Percentiles rank a stretch among this genome's conserved stretches.
phyloP scores from a whole-genome alignment of 2,329 filamentous ascomycete genomes.

The Alternaria postmessia region DNA sequence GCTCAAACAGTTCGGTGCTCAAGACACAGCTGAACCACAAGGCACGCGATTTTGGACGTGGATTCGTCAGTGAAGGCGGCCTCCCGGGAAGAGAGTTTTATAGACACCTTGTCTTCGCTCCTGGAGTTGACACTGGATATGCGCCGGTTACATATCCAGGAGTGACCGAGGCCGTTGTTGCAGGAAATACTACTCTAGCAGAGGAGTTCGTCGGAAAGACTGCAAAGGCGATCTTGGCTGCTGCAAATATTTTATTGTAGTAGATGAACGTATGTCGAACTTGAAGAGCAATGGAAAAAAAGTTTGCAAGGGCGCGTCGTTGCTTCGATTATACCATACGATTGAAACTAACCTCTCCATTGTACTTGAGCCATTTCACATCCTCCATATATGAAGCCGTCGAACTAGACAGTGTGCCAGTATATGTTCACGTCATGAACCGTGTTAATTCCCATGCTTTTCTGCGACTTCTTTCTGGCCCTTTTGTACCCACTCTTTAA shows the following conservation, averaged over 20 bases:
- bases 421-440: neutral
- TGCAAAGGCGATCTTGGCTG: slow-evolving; percentile 36
- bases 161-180: slow-evolving; percentile 44
- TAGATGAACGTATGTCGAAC: neutral
- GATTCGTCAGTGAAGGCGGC: slow-evolving; percentile 56
- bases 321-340: neutral
- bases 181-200: slow-evolving; percentile 32
- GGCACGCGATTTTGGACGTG: slow-evolving; percentile 54
- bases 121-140: slow-evolving; percentile 52
- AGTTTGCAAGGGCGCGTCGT: neutral
- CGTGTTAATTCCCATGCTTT: slow-evolving; percentile 21
- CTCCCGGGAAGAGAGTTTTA: slow-evolving; percentile 55
- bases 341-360: neutral
- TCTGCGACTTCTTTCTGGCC: slow-evolving; percentile 29
- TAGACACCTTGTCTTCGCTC: slow-evolving; percentile 56
- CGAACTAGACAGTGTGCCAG: neutral
- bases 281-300: neutral
- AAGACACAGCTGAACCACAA: slow-evolving; percentile 51
- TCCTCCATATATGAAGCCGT: neutral
- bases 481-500: slow-evolving; percentile 36
- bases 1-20: slow-evolving; percentile 30
- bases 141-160: slow-evolving; percentile 46
- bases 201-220: slow-evolving; percentile 41
- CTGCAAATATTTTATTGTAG: slow-evolving; percentile 30
- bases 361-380: neutral